phyloP scores from a whole-genome alignment of 1,284 basidiomycete species.

The Pseudozyma flocculosa region DNA sequence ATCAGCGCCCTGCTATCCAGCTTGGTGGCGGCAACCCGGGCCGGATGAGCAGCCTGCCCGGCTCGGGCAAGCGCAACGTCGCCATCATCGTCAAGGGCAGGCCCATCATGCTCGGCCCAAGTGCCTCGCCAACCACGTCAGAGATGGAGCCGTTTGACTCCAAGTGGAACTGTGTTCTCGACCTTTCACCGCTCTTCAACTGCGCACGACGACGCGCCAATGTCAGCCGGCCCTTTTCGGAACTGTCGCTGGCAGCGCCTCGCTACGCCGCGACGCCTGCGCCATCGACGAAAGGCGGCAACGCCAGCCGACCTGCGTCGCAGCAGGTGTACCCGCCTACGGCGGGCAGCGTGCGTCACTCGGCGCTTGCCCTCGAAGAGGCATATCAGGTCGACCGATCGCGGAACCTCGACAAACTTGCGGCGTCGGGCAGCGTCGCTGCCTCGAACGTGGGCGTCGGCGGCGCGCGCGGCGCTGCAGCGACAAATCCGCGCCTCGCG shows the following conservation, averaged over 20 bases:
- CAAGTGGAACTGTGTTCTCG: conserved; percentile 33
- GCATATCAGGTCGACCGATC: neutral
- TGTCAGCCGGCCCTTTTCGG: neutral
- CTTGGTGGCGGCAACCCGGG: too few species aligned
- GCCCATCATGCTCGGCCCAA: conserved; percentile 2
- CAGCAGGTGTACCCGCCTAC: neutral
- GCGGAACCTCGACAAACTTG: neutral
- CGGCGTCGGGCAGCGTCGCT: neutral
- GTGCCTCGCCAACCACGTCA: neutral
- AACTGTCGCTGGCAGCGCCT: neutral
- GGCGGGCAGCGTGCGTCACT: neutral
- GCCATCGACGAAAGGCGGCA: too few species aligned
- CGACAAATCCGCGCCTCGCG: neutral
- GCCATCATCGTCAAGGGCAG: conserved; percentile 21
- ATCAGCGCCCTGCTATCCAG: neutral
- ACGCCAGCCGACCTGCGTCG: neutral
- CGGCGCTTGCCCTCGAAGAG: neutral
- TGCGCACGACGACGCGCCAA: neutral
- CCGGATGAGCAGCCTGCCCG: neutral
- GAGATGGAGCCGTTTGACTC: conserved; percentile 19
- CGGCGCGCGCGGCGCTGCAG: neutral
- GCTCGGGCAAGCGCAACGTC: conserved; percentile 14
- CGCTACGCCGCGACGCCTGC: too few species aligned
- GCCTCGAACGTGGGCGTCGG: too few species aligned
- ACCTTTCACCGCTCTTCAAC: conserved; percentile 5